Conservation (phyloP, 129 eudicot species). For the Kitagawia praeruptora region DNA sequence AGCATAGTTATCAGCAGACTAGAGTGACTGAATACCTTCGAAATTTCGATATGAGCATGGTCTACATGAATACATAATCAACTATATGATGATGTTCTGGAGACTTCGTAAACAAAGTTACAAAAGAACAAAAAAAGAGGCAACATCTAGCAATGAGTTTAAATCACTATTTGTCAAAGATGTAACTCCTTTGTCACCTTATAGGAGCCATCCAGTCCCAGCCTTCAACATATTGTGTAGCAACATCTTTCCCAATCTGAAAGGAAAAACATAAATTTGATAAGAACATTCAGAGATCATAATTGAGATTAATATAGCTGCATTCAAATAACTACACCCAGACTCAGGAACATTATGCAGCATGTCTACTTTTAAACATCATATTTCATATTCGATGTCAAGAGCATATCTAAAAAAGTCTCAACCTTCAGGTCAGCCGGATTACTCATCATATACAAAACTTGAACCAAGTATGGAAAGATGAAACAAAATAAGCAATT, state of each 20-base stretch:
- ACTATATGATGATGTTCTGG: not conserved
- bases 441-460: not conserved
- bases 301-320: not conserved
- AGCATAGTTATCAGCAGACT: not conserved
- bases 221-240: slow-evolving; percentile 92
- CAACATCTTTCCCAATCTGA: slow-evolving; percentile 94
- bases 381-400: not conserved
- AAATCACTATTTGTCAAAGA: not conserved
- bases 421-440: not conserved
- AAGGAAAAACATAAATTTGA: not conserved
- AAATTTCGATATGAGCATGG: not conserved
- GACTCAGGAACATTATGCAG: not conserved
- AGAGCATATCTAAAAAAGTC: not conserved
- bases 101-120: not conserved
- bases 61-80: not conserved
- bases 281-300: not conserved
- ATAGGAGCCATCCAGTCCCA: slow-evolving; percentile 99
- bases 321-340: not conserved
- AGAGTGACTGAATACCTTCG: not conserved
- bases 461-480: not conserved
- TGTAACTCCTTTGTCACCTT: slow-evolving; percentile 35
- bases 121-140: not conserved
- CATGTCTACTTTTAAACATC: not conserved
- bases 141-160: not conserved
- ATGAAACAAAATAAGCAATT: not conserved